phyloP scores from a whole-genome alignment of 73 alveolate species.

The Symbiodinium natans region DNA sequence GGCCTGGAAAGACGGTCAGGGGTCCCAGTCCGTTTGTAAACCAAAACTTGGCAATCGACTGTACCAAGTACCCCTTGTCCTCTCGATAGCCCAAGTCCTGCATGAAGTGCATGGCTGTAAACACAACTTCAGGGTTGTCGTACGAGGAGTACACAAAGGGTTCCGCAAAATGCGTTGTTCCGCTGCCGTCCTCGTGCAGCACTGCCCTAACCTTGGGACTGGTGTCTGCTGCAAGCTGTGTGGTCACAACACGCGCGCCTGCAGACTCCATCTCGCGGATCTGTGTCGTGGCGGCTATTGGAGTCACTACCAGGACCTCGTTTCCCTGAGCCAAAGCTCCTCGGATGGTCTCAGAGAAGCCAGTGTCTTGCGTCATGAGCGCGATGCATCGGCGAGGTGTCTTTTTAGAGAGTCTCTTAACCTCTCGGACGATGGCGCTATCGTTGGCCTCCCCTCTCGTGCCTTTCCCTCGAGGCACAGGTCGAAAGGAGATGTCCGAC shows the following conservation, averaged over 20 bases:
- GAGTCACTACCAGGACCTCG: neutral
- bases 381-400: neutral
- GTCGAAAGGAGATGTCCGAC: neutral
- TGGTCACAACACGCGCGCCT: neutral
- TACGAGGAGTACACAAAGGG: neutral
- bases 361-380: neutral
- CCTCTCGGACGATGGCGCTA: neutral
- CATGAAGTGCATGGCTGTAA: neutral
- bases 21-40: neutral
- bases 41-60: slow-evolving; percentile 42
- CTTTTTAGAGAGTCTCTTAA: neutral
- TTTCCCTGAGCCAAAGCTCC: neutral
- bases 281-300: too few relatives aligned
- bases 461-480: neutral
- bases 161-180: neutral
- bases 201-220: slow-evolving; percentile 1
- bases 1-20: neutral
- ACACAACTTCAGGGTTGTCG: too few relatives aligned
- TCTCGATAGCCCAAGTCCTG: neutral
- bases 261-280: too few relatives aligned
- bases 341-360: neutral
- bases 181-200: slow-evolving; percentile 6
- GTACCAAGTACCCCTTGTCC: slow-evolving; percentile 1
- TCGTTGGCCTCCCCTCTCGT: slow-evolving; percentile 19
- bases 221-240: neutral